Percentiles rank a stretch among this genome's conserved stretches.
These are phyloP conservation scores for Protea cynaroides DNA, from an alignment of 164 flowering plant species.

Conservation along the genomic window DNA sequence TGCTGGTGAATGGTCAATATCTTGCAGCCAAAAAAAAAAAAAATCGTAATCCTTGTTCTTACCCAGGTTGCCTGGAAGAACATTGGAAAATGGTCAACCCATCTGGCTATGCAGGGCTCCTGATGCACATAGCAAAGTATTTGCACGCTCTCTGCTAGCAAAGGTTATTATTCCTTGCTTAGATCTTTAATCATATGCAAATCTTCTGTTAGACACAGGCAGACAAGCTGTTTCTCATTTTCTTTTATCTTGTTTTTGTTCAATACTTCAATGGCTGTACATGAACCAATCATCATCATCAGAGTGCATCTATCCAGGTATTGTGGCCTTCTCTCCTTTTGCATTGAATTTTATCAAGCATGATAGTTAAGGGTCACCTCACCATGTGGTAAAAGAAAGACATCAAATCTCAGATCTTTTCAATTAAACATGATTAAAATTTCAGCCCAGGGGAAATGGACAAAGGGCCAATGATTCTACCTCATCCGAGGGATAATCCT, in stretches of 20 bases:
- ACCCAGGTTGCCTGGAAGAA: conserved; percentile 77
- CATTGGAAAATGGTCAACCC: conserved; percentile 46
- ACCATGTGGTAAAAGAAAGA: no score
- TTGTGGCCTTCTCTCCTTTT: conserved; percentile 5
- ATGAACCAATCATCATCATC: conserved; percentile 11
- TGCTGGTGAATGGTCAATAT: background rate
- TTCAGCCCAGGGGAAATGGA: no score
- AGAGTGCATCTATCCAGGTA: conserved; percentile 97
- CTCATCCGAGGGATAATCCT: no score
- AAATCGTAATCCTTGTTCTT: background rate
- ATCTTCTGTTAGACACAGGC: background rate
- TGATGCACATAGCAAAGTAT: conserved; percentile 66
- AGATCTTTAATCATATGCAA: background rate
- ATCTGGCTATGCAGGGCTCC: conserved; percentile 79
- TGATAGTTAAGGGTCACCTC: no score
- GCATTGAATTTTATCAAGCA: background rate
- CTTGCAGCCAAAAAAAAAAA: background rate
- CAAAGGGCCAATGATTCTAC: no score
- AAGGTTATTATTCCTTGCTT: conserved; percentile 42
- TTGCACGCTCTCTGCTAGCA: conserved; percentile 77
- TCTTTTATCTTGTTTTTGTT: conserved; percentile 7
- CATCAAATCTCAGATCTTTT: no score
- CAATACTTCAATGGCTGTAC: conserved; percentile 2
- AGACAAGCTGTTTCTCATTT: background rate
- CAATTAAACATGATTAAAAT: no score